Evolutionary conservation across 257 asterid genomes (phyloP), one percentile per base, ranked within the genome.

Genomic region (Euphrasia confusa): DNA sequence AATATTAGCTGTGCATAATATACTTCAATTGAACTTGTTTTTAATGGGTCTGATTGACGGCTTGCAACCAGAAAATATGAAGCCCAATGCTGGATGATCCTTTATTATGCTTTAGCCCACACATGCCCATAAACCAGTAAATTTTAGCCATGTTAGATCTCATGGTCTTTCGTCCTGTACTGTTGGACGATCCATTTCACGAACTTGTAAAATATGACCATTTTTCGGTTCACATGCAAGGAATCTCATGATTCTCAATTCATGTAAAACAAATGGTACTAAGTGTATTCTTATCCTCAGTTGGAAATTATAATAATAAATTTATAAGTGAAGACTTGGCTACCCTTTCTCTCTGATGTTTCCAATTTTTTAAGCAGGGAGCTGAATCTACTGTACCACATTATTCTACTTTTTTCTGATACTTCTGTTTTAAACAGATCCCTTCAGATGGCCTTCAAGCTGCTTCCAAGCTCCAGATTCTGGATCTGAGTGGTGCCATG

Each of bases 401-500:
- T 44, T 58, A 11, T 40, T 62, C 33, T 39, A 54, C 67, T 65
- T 26, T 45, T 61, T 54, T 15, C 58, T 74, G 68, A 61, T 24
- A 63, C 11, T 17, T 52, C 67, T 27, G 18, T 44, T 62, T 61
- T 65, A 48, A 39, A 61, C 72, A 92, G 99, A 89, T 92, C 54
- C 89, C 97, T 39, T 65, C 86, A 61, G 88, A 87, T 66, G 95
- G 89, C 67, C 83, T 89, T 74, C 81, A 30, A 71, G 86, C 86
- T 60, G 85, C 74, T 66, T 65, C 91, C 67, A 89, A 87, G 77
- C 96, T 92, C 72, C 97, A 80, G 69, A 78, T 92, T 80, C 79
- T 92, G 76, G 96, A 92, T 79, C 84, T 92, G 64, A 89, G 96
- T 74, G 94, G 97, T 14, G 81, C 87, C 48, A 59, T 70, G 13